A percentile compares a stretch with the other conserved stretches of the same genome.
Evolutionary conservation across 768 basidiomycete genomes (phyloP).

Genomic region (Neoboletus brunneissimus): DNA sequence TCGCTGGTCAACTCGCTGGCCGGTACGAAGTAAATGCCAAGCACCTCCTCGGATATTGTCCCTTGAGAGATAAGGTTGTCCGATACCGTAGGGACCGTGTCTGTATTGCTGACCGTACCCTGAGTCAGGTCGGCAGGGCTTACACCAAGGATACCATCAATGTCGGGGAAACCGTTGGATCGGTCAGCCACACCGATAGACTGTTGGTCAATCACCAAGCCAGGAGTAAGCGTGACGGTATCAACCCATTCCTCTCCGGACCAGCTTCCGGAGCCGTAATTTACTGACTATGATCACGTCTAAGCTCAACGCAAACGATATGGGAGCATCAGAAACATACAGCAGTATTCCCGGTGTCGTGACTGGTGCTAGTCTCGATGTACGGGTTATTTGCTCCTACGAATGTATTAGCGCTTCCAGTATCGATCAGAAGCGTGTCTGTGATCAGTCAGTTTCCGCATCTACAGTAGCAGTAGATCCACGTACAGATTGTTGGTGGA

Average conservation of each 20-base stretch:
- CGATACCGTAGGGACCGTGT: slow-evolving; percentile 31
- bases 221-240: slow-evolving; percentile 5
- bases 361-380: slow-evolving; percentile 3
- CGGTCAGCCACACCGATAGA: slow-evolving; percentile 34
- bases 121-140: slow-evolving; percentile 35
- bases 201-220: slow-evolving; percentile 18
- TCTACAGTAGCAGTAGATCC: background rate
- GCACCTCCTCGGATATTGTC: too few relatives aligned
- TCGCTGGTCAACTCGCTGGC: too few relatives aligned
- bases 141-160: slow-evolving; percentile 40
- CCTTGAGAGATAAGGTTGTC: slow-evolving; percentile 31
- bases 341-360: slow-evolving; percentile 18
- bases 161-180: slow-evolving; percentile 23
- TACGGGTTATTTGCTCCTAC: slow-evolving; percentile 22
- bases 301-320: background rate
- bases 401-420: slow-evolving; percentile 32
- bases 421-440: slow-evolving; percentile 32
- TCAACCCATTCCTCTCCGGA: slow-evolving; percentile 15
- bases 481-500: slow-evolving; percentile 22
- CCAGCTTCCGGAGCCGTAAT: slow-evolving; percentile 5
- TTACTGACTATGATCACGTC: background rate
- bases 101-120: slow-evolving; percentile 15
- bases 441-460: background rate
- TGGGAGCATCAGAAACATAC: slow-evolving; percentile 6
- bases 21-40: too few relatives aligned